Percentiles rank a stretch among this genome's conserved stretches.
Evolutionary conservation across 331 rosid species (phyloP).

Genomic region (Erythrophleum ivorense): DNA sequence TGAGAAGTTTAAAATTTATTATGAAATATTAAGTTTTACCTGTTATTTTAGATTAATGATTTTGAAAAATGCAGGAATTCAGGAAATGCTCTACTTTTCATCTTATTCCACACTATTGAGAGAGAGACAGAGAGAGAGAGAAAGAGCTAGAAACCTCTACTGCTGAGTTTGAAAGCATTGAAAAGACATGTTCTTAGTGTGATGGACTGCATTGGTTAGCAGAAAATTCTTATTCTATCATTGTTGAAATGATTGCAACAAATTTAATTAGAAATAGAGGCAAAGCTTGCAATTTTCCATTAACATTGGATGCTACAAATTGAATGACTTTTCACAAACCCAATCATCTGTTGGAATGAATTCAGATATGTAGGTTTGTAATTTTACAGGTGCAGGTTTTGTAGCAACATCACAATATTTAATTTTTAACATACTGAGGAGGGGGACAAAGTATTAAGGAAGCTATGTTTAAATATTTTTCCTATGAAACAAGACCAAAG

Average conservation of each 20-base stretch:
- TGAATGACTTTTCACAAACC: not conserved
- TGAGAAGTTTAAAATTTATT: slow-evolving; percentile 5
- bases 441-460: not conserved
- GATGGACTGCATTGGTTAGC: not conserved
- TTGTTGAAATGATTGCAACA: not conserved
- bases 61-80: not conserved
- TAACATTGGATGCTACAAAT: not conserved
- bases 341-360: not conserved
- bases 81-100: not conserved
- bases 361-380: not conserved
- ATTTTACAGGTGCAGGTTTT: not conserved
- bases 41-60: slow-evolving; percentile 1
- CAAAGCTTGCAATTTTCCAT: not conserved
- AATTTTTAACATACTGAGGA: not conserved
- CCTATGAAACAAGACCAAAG: not conserved
- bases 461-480: not conserved
- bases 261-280: not conserved
- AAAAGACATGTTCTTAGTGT: not conserved
- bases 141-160: not conserved
- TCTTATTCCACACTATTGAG: not conserved
- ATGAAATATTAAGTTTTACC: slow-evolving; percentile 5
- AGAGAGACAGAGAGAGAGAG: not conserved
- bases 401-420: not conserved
- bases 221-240: not conserved
- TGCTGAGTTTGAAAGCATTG: slow-evolving; percentile 1